Evolutionary conservation across 192 early-diverging fungal genomes (phyloP).

Genomic region (Entrophospora sp.): DNA sequence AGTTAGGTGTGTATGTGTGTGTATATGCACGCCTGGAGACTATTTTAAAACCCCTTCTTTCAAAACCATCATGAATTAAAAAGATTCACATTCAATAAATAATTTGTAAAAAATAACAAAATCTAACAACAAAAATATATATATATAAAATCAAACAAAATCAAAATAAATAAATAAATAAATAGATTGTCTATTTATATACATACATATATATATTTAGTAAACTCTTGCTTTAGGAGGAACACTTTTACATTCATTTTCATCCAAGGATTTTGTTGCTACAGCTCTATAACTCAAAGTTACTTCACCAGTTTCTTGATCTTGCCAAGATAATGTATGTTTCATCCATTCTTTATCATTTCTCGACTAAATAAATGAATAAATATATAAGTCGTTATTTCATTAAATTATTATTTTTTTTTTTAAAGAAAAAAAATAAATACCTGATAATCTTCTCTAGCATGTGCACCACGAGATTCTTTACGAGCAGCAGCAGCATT

Average conservation of each 20-base stretch:
- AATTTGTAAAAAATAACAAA: no score
- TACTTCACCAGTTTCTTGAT: slow-evolving; percentile 66
- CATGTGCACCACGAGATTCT: slow-evolving; percentile 97
- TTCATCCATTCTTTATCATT: slow-evolving; percentile 97
- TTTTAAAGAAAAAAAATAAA: not conserved
- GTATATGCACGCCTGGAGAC: no score
- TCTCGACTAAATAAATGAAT: slow-evolving; percentile 41
- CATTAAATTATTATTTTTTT: not conserved
- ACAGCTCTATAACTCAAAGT: slow-evolving; percentile 82
- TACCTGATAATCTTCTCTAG: slow-evolving; percentile 83
- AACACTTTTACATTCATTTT: slow-evolving; percentile 81
- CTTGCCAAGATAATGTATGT: slow-evolving; percentile 94
- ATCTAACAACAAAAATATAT: no score
- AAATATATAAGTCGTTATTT: slow-evolving; percentile 4
- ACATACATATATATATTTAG: not conserved
- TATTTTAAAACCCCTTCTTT: no score
- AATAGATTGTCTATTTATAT: no score
- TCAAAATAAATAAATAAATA: no score
- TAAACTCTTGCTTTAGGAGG: slow-evolving; percentile 18
- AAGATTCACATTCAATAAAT: no score
- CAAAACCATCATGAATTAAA: no score
- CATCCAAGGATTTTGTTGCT: slow-evolving; percentile 75
- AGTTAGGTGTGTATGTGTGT: no score
- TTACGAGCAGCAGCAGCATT: slow-evolving; percentile 83
- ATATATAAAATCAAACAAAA: no score